These are phyloP conservation scores for Endotrypanum monterogeii DNA, from an alignment of 208 protist genomes.

Conservation along the genomic window DNA sequence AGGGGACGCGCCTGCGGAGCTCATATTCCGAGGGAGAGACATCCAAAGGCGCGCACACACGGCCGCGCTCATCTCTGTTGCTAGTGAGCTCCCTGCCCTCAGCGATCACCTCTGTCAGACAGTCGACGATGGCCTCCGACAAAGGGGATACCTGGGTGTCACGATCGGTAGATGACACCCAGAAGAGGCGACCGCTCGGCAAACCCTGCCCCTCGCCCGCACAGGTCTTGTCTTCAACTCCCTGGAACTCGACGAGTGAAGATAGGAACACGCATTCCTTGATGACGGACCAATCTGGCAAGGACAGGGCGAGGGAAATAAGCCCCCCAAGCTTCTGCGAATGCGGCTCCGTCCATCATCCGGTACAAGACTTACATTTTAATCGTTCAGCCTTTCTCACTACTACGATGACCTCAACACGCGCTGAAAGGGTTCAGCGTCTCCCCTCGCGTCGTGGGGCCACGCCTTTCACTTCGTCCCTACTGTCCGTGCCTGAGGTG, in stretches of 20 bases:
- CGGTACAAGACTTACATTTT: slow-evolving; percentile 16
- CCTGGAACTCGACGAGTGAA: too few species aligned
- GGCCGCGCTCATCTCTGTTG: not conserved
- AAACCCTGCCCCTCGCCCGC: too few species aligned
- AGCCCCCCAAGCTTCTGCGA: too few species aligned
- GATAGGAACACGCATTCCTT: too few species aligned
- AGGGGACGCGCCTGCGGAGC: not conserved
- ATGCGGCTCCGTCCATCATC: too few species aligned
- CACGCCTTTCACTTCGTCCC: not conserved
- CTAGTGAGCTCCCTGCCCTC: not conserved
- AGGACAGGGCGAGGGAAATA: too few species aligned
- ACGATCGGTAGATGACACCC: not conserved
- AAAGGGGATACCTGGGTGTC: not conserved
- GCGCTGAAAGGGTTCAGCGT: not conserved
- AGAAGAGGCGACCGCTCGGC: too few species aligned
- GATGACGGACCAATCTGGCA: too few species aligned
- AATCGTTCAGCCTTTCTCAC: not conserved
- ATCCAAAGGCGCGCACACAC: not conserved
- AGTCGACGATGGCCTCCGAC: not conserved
- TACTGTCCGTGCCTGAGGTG: not conserved
- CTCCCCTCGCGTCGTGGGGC: not conserved
- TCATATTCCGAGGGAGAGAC: not conserved
- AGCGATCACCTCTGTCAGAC: not conserved
- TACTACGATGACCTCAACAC: not conserved
- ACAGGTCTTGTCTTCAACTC: too few species aligned